phyloP scores from a whole-genome alignment of 2,329 filamentous ascomycete species.

The Huntiella abstrusa region DNA sequence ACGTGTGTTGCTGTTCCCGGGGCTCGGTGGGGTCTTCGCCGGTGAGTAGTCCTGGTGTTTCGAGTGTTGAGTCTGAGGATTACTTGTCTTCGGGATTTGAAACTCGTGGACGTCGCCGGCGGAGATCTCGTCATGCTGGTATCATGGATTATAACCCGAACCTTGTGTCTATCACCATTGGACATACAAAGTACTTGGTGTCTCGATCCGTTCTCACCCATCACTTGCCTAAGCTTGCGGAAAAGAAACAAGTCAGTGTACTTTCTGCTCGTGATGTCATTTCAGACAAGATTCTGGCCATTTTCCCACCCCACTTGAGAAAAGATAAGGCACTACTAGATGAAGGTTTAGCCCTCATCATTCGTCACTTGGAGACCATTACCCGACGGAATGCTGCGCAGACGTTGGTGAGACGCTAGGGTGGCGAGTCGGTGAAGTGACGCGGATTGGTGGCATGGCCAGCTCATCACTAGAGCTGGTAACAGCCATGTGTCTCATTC shows the following conservation, averaged over 20 bases:
- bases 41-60: too few relatives aligned
- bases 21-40: too few relatives aligned
- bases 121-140: not conserved
- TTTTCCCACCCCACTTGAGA: not conserved
- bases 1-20: too few relatives aligned
- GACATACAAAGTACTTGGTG: slow-evolving; percentile 3
- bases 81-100: too few relatives aligned
- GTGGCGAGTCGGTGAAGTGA: not conserved
- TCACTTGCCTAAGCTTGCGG: not conserved
- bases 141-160: slow-evolving; percentile 3
- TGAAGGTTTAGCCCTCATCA: not conserved
- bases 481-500: slow-evolving; percentile 15
- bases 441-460: not conserved
- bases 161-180: slow-evolving; percentile 1
- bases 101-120: too few relatives aligned
- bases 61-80: too few relatives aligned
- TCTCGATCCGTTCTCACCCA: not conserved
- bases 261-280: not conserved
- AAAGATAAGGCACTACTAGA: not conserved
- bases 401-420: not conserved
- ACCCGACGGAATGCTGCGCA: not conserved
- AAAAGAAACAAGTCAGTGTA: not conserved
- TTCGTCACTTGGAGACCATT: slow-evolving; percentile 3
- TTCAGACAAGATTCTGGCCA: not conserved
- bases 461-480: slow-evolving; percentile 10